A percentile compares a stretch with the other conserved stretches of the same genome.
phyloP scores from a whole-genome alignment of 208 protist species.

The Vickermania ingenoplastis region DNA sequence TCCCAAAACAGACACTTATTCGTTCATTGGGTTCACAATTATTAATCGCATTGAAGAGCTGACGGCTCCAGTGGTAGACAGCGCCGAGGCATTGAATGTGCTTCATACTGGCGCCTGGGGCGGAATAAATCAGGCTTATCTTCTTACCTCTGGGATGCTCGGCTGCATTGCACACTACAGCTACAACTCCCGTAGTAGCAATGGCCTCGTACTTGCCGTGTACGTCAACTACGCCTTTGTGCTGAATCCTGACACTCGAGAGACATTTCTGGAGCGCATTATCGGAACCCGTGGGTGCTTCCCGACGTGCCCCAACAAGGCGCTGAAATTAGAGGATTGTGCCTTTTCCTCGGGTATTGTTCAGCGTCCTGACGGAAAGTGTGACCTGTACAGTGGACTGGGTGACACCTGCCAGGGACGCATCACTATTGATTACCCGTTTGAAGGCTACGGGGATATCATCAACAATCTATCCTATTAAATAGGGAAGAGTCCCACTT shows the following conservation, averaged over 20 bases:
- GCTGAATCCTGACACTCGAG: slow-evolving; percentile 32
- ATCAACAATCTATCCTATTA: slow-evolving; percentile 28
- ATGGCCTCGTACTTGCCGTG: slow-evolving; percentile 24
- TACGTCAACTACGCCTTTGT: slow-evolving; percentile 63
- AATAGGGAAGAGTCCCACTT: no score
- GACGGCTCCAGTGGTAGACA: slow-evolving; percentile 28
- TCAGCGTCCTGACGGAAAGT: slow-evolving; percentile 56
- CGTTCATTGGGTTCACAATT: slow-evolving; percentile 50
- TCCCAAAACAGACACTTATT: slow-evolving; percentile 32
- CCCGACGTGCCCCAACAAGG: slow-evolving; percentile 39
- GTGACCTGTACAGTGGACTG: slow-evolving; percentile 58
- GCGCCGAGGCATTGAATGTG: slow-evolving; percentile 41
- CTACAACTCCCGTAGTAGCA: slow-evolving; percentile 35
- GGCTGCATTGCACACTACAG: slow-evolving; percentile 67
- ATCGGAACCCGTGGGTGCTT: slow-evolving; percentile 56
- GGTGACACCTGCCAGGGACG: slow-evolving; percentile 50
- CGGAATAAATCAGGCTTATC: slow-evolving; percentile 55
- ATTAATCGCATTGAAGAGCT: slow-evolving; percentile 37
- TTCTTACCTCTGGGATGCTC: slow-evolving; percentile 39
- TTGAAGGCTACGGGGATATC: slow-evolving; percentile 42
- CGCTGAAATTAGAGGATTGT: slow-evolving; percentile 34
- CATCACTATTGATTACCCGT: slow-evolving; percentile 67
- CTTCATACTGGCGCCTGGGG: slow-evolving; percentile 49
- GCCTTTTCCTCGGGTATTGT: slow-evolving; percentile 53
- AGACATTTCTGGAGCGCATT: slow-evolving; percentile 25